Evolutionary conservation across 2,329 filamentous ascomycete genomes (phyloP).

Genomic region (Phoma sp.): DNA sequence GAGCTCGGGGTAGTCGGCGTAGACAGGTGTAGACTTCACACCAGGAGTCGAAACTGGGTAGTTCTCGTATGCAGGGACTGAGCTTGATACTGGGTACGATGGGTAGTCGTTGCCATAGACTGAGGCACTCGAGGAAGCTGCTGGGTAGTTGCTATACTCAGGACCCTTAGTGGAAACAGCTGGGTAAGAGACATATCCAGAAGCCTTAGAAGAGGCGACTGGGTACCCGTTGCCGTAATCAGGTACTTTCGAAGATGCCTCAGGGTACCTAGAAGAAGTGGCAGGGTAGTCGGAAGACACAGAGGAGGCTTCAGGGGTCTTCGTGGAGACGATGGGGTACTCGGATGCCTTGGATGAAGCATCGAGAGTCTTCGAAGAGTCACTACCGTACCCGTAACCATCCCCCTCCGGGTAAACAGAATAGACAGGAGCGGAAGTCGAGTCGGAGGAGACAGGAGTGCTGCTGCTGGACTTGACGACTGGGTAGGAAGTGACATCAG

Average conservation of each 20-base stretch:
- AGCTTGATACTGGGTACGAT: background rate
- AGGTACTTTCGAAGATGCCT: background rate
- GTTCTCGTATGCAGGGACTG: slow-evolving; percentile 2
- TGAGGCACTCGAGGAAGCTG: background rate
- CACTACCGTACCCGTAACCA: background rate
- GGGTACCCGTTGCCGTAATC: background rate
- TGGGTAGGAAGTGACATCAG: slow-evolving; percentile 5
- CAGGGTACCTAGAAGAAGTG: background rate
- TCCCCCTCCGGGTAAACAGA: slow-evolving; percentile 10
- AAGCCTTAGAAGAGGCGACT: background rate
- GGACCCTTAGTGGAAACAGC: background rate
- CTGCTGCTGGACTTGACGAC: slow-evolving; percentile 8
- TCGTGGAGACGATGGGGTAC: background rate
- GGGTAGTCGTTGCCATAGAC: background rate
- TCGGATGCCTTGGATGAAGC: background rate
- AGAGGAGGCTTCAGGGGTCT: background rate
- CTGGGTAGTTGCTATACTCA: slow-evolving; percentile 1
- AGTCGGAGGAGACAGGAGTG: slow-evolving; percentile 6
- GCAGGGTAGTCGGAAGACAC: background rate
- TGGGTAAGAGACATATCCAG: background rate
- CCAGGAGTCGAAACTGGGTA: slow-evolving; percentile 6
- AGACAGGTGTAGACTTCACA: slow-evolving; percentile 7
- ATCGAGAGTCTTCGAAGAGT: background rate
- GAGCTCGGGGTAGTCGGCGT: slow-evolving; percentile 20
- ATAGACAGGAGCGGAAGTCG: slow-evolving; percentile 11